phyloP scores from a whole-genome alignment of 2,329 filamentous ascomycete genomes.

The Parascedosporium putredinis region DNA sequence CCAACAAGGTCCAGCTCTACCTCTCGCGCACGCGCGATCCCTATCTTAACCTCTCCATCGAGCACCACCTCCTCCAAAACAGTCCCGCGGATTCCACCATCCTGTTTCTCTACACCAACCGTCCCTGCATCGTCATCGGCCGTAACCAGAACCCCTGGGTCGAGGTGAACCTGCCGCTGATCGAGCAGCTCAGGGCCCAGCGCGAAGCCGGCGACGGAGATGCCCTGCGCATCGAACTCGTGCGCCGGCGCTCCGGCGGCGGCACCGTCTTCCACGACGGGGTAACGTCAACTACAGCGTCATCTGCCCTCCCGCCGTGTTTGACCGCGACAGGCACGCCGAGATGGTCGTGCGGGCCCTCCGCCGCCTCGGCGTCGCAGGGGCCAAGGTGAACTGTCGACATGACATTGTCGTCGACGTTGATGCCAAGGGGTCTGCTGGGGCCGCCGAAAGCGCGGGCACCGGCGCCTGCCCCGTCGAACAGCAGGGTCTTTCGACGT shows the following conservation, averaged over 20 bases:
- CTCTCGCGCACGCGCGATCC: conserved; percentile 61
- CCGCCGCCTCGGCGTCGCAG: conserved; percentile 42
- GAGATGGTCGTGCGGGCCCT: conserved; percentile 89
- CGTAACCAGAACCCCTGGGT: conserved; percentile 98
- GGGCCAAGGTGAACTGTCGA: conserved; percentile 70
- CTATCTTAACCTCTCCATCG: conserved; percentile 84
- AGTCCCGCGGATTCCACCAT: conserved; percentile 62
- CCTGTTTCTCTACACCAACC: conserved; percentile 81
- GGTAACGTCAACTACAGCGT: conserved; percentile 95
- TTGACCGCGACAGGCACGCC: conserved; percentile 79
- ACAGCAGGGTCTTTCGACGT: conserved; percentile 22
- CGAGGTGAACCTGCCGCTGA: conserved; percentile 64
- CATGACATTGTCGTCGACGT: conserved; percentile 81
- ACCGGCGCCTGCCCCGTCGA: neutral
- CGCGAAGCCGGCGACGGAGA: conserved; percentile 12
- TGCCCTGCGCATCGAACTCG: conserved; percentile 40
- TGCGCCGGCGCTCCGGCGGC: conserved; percentile 78
- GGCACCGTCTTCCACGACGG: conserved; percentile 89
- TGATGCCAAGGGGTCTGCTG: conserved; percentile 8
- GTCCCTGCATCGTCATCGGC: conserved; percentile 80
- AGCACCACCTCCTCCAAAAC: conserved; percentile 76
- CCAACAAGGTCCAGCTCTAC: conserved; percentile 55
- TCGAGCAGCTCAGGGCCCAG: conserved; percentile 22
- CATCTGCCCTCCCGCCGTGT: conserved; percentile 65
- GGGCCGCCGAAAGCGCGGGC: neutral